These are phyloP conservation scores for Epithemia pelagica DNA, from an alignment of 108 stramenopile species.

Conservation along the genomic window DNA sequence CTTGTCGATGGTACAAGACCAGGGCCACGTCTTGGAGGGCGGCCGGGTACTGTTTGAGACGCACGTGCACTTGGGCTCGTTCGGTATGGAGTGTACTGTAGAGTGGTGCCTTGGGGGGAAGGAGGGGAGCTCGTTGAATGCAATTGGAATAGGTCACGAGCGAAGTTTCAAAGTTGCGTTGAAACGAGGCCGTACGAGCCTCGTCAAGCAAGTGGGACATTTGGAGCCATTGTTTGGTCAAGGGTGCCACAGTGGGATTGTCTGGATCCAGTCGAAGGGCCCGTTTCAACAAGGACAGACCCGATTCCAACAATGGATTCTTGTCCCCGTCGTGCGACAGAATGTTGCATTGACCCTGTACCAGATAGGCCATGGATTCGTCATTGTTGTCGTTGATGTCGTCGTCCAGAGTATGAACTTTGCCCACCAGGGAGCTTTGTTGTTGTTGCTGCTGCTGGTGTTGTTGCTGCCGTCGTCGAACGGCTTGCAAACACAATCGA, in stretches of 20 bases:
- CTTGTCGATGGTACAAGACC: slow-evolving; percentile 32
- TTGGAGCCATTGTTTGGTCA: slow-evolving; percentile 12
- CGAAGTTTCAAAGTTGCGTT: slow-evolving; percentile 25
- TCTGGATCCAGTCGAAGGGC: slow-evolving; percentile 43
- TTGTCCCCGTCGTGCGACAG: slow-evolving; percentile 20
- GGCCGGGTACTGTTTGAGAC: slow-evolving; percentile 25
- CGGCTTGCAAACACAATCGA: slow-evolving; percentile 13
- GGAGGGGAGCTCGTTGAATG: slow-evolving; percentile 4
- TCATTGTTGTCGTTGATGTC: background rate
- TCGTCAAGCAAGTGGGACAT: slow-evolving; percentile 6
- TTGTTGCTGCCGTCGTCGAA: slow-evolving; percentile 9
- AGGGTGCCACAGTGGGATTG: slow-evolving; percentile 2
- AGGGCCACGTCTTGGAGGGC: slow-evolving; percentile 29
- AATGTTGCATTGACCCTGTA: slow-evolving; percentile 28
- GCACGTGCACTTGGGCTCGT: slow-evolving; percentile 29
- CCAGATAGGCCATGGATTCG: slow-evolving; percentile 17
- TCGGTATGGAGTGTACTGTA: slow-evolving; percentile 27
- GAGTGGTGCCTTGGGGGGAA: slow-evolving; percentile 24
- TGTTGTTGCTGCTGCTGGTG: too few species aligned
- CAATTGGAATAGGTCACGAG: slow-evolving; percentile 9
- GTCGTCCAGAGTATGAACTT: too few species aligned
- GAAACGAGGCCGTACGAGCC: slow-evolving; percentile 12
- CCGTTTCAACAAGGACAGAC: slow-evolving; percentile 23
- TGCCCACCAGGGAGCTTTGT: background rate
- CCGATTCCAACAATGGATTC: slow-evolving; percentile 12